Conservation (phyloP, 345 rosid genomes). For the Salix exigua region DNA sequence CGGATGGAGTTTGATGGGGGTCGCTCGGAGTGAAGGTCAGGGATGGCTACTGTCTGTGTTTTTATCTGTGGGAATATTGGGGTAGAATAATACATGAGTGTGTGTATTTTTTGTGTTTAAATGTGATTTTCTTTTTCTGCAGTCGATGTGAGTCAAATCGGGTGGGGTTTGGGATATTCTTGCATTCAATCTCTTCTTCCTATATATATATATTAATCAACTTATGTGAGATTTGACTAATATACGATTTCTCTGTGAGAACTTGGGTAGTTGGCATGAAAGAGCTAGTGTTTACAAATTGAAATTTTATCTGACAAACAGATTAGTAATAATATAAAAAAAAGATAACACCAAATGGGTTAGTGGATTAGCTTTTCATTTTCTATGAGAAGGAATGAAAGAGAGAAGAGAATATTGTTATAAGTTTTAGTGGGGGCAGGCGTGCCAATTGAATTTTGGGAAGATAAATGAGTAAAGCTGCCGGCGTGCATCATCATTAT, state of each 20-base stretch:
- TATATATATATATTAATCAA: no score
- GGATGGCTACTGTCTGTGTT: slow-evolving; percentile 21
- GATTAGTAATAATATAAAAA: neutral
- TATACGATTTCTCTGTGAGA: slow-evolving; percentile 10
- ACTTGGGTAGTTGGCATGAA: slow-evolving; percentile 11
- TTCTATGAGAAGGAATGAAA: neutral
- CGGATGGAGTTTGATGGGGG: neutral
- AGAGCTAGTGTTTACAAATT: slow-evolving; percentile 18
- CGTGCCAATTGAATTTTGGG: slow-evolving; percentile 50
- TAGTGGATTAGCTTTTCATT: slow-evolving; percentile 39
- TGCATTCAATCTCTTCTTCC: neutral
- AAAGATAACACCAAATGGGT: slow-evolving; percentile 24
- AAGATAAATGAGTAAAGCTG: slow-evolving; percentile 56
- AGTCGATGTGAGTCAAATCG: slow-evolving; percentile 33
- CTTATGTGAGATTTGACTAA: slow-evolving; percentile 11
- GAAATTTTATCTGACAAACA: slow-evolving; percentile 37
- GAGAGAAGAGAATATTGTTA: slow-evolving; percentile 7
- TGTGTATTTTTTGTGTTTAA: neutral
- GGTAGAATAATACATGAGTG: neutral
- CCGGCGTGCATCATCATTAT: slow-evolving; percentile 94
- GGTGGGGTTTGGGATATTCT: slow-evolving; percentile 25
- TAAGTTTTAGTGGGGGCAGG: slow-evolving; percentile 58
- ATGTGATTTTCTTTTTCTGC: slow-evolving; percentile 33
- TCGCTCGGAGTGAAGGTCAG: neutral
- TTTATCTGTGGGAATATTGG: slow-evolving; percentile 27